phyloP scores from a whole-genome alignment of 805 yeast species.

The Barnettozyma sp. region DNA sequence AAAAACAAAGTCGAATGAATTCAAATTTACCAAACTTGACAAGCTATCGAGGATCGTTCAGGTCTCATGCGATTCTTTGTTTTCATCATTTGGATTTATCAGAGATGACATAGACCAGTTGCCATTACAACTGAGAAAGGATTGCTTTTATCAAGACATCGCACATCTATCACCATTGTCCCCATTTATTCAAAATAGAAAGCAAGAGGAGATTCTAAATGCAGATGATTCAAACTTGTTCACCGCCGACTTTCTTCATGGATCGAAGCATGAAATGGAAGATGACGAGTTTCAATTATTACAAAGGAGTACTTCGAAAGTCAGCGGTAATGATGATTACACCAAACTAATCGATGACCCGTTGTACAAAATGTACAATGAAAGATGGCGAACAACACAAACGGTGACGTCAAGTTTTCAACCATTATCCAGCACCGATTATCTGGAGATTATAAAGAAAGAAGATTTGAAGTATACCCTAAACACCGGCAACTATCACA shows the following conservation, averaged over 20 bases:
- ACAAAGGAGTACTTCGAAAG: constrained; percentile 7
- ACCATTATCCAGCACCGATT: constrained; percentile 5
- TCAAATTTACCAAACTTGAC: constrained; percentile 49
- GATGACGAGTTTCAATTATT: constrained; percentile 14
- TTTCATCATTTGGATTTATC: constrained; percentile 60
- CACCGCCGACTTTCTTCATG: constrained; percentile 15
- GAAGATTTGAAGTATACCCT: constrained; percentile 8
- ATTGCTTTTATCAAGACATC: constrained; percentile 46
- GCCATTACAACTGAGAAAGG: constrained; percentile 45
- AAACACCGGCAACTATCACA: constrained; percentile 10
- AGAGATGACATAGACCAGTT: constrained; percentile 55
- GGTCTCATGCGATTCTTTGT: constrained; percentile 61
- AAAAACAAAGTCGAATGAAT: constrained; percentile 23
- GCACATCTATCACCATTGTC: constrained; percentile 42
- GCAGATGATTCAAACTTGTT: constrained; percentile 8
- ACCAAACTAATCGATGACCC: constrained; percentile 17
- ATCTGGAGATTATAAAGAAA: background rate
- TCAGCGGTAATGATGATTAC: constrained; percentile 5
- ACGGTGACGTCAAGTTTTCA: constrained; percentile 14
- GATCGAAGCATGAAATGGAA: constrained; percentile 10
- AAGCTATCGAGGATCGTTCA: constrained; percentile 48
- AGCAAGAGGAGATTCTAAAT: constrained; percentile 17
- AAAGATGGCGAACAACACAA: constrained; percentile 22
- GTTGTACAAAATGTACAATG: constrained; percentile 9
- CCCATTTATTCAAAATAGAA: constrained; percentile 12